These are phyloP conservation scores for Yamadazyma atmosphaerica DNA, from an alignment of 1,139 yeast species.

Conservation along the genomic window DNA sequence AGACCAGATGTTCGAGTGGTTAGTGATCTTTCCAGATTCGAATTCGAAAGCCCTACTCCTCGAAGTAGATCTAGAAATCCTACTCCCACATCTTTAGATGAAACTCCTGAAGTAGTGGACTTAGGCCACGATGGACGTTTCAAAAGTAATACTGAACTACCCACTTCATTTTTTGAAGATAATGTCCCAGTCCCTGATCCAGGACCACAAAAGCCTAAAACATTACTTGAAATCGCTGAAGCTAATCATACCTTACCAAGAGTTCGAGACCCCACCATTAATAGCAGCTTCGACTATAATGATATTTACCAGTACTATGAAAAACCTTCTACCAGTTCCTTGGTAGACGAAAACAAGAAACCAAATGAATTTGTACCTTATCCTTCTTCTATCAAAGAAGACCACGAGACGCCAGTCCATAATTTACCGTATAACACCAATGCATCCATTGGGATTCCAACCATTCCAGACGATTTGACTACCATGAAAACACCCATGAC, in stretches of 20 bases:
- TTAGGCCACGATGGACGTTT: slow-evolving; percentile 1
- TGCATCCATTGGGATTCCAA: slow-evolving; percentile 12
- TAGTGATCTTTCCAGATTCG: slow-evolving; percentile 33
- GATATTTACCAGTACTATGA: slow-evolving; percentile 23
- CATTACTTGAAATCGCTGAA: slow-evolving; percentile 18
- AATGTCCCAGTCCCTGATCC: slow-evolving; percentile 12
- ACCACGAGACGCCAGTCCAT: slow-evolving; percentile 2
- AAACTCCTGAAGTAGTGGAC: slow-evolving; percentile 9
- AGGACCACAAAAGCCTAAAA: slow-evolving; percentile 12
- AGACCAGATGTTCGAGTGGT: slow-evolving; percentile 24
- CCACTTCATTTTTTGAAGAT: slow-evolving; percentile 11
- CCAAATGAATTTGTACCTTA: slow-evolving; percentile 14
- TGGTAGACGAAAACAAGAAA: slow-evolving; percentile 7
- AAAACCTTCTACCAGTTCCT: slow-evolving; percentile 14
- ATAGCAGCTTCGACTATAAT: slow-evolving; percentile 13
- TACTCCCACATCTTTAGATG: slow-evolving; percentile 25
- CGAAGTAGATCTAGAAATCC: slow-evolving; percentile 27
- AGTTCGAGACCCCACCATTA: slow-evolving; percentile 6
- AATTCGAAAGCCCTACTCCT: slow-evolving; percentile 23
- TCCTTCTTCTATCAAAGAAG: slow-evolving; percentile 14
- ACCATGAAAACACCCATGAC: slow-evolving; percentile 13
- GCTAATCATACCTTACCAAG: slow-evolving; percentile 11
- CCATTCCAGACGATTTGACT: slow-evolving; percentile 11
- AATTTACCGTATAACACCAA: slow-evolving; percentile 9
- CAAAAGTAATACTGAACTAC: slow-evolving; percentile 8